Evolutionary conservation across 1,284 basidiomycete species (phyloP).

Genomic region (Cutaneotrichosporon mucoides): DNA sequence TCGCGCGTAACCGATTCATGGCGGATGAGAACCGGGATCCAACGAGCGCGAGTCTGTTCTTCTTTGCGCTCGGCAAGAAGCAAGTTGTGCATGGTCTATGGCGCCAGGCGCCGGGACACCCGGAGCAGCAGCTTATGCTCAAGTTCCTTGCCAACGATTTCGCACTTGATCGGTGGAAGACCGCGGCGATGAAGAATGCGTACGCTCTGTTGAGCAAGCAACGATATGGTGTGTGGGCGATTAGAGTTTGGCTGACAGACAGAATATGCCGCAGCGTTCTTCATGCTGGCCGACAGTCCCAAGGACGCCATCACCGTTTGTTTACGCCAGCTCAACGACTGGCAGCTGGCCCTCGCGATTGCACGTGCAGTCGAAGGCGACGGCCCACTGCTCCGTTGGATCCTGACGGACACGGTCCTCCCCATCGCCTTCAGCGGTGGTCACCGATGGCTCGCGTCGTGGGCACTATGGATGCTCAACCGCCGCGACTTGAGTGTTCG

Average conservation of each 20-base stretch:
- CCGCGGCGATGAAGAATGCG: conserved; percentile 94
- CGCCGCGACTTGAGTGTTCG: conserved; percentile 75
- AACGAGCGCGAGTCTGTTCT: conserved; percentile 80
- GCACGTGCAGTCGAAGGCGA: conserved; percentile 77
- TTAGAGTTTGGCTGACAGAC: conserved; percentile 3
- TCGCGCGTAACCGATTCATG: conserved; percentile 91
- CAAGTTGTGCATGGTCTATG: conserved; percentile 91
- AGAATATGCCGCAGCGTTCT: conserved; percentile 98
- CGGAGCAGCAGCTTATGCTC: conserved; percentile 83
- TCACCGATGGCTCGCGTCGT: conserved; percentile 92
- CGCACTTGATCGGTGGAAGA: conserved; percentile 75
- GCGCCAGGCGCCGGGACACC: conserved; percentile 92
- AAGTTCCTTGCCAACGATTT: conserved; percentile 94
- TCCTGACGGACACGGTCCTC: conserved; percentile 70
- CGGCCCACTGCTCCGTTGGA: conserved; percentile 68
- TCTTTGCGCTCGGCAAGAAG: conserved; percentile 88
- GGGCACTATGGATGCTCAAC: conserved; percentile 90
- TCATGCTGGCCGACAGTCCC: conserved; percentile 81
- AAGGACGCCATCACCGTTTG: conserved; percentile 92
- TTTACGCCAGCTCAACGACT: conserved; percentile 78
- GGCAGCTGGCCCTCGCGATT: conserved; percentile 82
- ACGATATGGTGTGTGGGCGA: conserved; percentile 66
- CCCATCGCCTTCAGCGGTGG: conserved; percentile 79
- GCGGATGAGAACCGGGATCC: conserved; percentile 80
- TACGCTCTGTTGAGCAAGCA: conserved; percentile 87